Evolutionary conservation across 129 eudicot genomes (phyloP), one percentile per base, ranked within the genome.

Genomic region (Flaveria linearis): DNA sequence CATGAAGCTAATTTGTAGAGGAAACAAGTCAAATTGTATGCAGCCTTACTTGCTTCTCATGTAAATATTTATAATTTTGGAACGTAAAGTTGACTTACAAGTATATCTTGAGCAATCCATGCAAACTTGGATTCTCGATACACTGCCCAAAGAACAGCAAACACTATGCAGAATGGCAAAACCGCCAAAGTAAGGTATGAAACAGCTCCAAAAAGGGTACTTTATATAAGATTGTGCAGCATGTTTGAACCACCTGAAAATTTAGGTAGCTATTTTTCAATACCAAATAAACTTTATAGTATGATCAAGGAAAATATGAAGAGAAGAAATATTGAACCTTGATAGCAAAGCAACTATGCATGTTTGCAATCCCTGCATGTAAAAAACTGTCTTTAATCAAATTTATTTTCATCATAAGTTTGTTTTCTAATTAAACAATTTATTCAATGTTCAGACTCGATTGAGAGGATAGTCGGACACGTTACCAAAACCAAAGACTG

Each of bases 81-180:
- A 26, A 61, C 30, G n/a, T 36, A 69, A 60, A 69, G 82, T 75
- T 70, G 20, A 69, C 95, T 82, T 87, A 91, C 97, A 68, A 91
- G 96, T 75, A 91, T 82, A 84, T 91, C 97, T 87, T 88, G 97
- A 74, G 92, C 97, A 22, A 91, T 87, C 97, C 97, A 91, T 60
- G 89, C 92, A 83, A 86, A 87, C 78, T 88, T 80, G 73, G 49
- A 28, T 20, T 81, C 65, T 11, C 97, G 84, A 80, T 85, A 83
- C 16, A 91, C 87, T 25, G 92, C 97, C 97, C 97, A 91, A 69
- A 91, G 57, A n/a, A 87, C 87, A 58, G 97, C 96, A 84, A 87
- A 88, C 18, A 81, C 82, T 52, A 88, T 80, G 84, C 96, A 91
- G 81, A 91, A 91, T 75, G 97, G 97, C 60, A 88, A 60, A 61